Conservation (phyloP, 495 filamentous ascomycete genomes). For the Alectoria sarmentosa region DNA sequence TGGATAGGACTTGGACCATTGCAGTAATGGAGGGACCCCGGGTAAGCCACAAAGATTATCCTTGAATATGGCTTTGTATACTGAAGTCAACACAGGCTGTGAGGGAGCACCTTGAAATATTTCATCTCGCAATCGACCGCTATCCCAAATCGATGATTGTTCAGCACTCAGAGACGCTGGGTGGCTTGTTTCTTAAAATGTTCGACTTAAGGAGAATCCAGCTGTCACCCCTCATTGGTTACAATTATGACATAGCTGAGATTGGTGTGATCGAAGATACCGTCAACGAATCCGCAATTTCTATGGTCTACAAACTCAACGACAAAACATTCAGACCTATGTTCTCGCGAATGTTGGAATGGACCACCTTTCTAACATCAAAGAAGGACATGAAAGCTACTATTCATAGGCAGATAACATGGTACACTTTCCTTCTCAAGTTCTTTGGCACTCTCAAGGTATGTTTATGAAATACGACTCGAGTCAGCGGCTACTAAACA, state of each 20-base stretch:
- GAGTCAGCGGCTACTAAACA: neutral
- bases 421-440: conserved; percentile 70
- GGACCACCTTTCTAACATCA: conserved; percentile 52
- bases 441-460: conserved; percentile 81
- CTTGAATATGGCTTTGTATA: neutral
- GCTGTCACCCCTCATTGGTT: conserved; percentile 30
- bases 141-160: conserved; percentile 66
- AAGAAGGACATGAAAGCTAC: conserved; percentile 52
- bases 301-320: conserved; percentile 94
- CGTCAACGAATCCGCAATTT: conserved; percentile 61
- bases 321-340: conserved; percentile 94
- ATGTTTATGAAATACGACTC: conserved; percentile 17
- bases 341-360: conserved; percentile 74
- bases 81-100: conserved; percentile 45
- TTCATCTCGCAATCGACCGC: conserved; percentile 62
- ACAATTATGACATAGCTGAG: conserved; percentile 41
- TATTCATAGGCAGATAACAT: conserved; percentile 52
- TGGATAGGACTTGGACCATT: conserved; percentile 62
- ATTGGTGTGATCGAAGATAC: conserved; percentile 57
- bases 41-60: conserved; percentile 38
- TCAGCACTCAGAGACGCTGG: conserved; percentile 60
- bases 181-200: conserved; percentile 59
- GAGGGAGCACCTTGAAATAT: conserved; percentile 56
- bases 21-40: conserved; percentile 51
- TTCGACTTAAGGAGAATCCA: conserved; percentile 65